Evolutionary conservation across 1,284 basidiomycete species (phyloP), one percentile per base, ranked within the genome.

Genomic region (Athelia psychrophila): DNA sequence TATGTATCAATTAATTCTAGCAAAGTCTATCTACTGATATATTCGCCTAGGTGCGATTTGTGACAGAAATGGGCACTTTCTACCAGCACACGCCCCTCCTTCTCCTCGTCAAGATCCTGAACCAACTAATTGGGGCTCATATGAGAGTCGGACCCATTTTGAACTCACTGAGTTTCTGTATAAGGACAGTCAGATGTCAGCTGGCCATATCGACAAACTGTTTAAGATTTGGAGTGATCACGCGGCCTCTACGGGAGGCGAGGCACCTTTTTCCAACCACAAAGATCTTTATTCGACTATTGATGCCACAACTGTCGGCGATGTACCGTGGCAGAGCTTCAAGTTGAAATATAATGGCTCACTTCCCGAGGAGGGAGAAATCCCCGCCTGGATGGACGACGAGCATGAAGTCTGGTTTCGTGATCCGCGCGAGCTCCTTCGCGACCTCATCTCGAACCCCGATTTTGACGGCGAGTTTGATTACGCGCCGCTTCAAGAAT

Each of bases 161-260:
- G 59, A 63, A 25, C 49, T 53, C 1, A 55, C 59, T 1, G 57
- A 64, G 12, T 59, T 62, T 36, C 44, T 63, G 16, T 60, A 49
- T 8, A 48, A 19, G 10, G 35, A 25, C 36, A 53, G 56, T 2
- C 40, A 53, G n/a, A 60, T 60, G 47, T 53, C 61, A 2, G 56
- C 25, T 0, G 27, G 42, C 4, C 36, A 60, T 0, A 55, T 60
- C 4, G 36, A 62, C 33, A 19, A 47, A 1, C 48, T 63, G 3
- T 36, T 60, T 10, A 23, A 64, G 2, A 48, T 61, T 3, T 59
- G 59, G 53, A 54, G 47, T 18, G 60, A 56, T 9, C 18, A 48
- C 16, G 18, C 50, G n/a, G 3, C 27, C 4, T 15, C 12, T 13
- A 44, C 51, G 19, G 54, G 53, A 13, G 58, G 22, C 3, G 2